A percentile compares a stretch with the other conserved stretches of the same genome.
Conservation (phyloP, 345 rosid species). For the Melaleuca quinquenervia region DNA sequence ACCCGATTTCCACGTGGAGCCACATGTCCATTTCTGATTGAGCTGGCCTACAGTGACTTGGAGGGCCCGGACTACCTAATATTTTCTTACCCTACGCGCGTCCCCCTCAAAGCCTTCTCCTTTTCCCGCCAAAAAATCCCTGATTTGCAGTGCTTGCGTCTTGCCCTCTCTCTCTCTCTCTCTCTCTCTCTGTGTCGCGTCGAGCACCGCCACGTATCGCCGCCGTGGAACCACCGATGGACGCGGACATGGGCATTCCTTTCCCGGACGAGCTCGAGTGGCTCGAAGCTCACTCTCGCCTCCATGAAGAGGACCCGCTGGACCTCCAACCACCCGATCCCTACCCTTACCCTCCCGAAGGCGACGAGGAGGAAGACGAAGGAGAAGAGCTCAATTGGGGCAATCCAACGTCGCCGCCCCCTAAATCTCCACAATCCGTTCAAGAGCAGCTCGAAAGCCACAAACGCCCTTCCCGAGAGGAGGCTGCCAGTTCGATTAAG, state of each 20-base stretch:
- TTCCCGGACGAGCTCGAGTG: conserved; percentile 83
- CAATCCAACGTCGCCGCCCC: not conserved
- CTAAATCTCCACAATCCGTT: conserved; percentile 7
- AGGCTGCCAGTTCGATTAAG: conserved; percentile 4
- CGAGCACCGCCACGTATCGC: not conserved
- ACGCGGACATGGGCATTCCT: conserved; percentile 65
- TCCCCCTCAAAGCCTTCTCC: not conserved
- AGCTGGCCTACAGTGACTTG: too few species aligned
- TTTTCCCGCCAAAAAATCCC: not conserved
- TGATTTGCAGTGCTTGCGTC: not conserved
- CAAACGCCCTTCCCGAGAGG: conserved; percentile 45
- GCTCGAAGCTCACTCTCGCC: conserved; percentile 58
- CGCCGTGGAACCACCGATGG: not conserved
- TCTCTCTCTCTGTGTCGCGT: not conserved
- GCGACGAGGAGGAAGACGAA: not conserved
- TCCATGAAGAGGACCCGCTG: conserved; percentile 31
- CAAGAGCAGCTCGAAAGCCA: conserved; percentile 7
- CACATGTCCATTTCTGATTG: too few species aligned
- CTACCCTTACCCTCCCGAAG: conserved; percentile 17
- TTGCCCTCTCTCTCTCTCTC: not conserved
- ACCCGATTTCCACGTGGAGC: too few species aligned
- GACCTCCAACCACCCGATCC: conserved; percentile 23
- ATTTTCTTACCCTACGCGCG: not conserved
- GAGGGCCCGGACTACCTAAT: too few species aligned
- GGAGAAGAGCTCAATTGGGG: not conserved